Percentiles rank a stretch among this genome's conserved stretches.
phyloP scores from a whole-genome alignment of 371 early-diverging fungal species.

The Dinochytrium kinnereticum region DNA sequence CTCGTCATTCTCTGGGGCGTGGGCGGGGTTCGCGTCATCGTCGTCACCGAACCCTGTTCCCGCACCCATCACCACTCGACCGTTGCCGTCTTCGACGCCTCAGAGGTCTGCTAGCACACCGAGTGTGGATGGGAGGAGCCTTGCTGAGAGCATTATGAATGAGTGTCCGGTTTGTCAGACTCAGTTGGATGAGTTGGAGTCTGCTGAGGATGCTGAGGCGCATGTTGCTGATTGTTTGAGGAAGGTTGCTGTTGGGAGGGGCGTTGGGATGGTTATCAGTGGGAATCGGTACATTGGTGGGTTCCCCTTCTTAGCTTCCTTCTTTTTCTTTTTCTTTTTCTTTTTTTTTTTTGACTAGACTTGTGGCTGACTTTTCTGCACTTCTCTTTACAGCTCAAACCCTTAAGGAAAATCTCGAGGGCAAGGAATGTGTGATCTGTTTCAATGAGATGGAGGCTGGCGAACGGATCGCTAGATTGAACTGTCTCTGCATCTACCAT shows the following conservation, averaged over 20 bases:
- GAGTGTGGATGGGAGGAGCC: neutral
- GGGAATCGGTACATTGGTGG: conserved; percentile 74
- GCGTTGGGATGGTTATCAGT: conserved; percentile 50
- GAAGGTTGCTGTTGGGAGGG: conserved; percentile 10
- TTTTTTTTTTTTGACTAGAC: conserved; percentile 16
- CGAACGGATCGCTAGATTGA: conserved; percentile 78
- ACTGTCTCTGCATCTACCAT: conserved; percentile 89
- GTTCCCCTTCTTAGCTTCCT: conserved; percentile 12
- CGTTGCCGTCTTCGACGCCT: neutral
- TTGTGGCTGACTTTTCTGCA: neutral
- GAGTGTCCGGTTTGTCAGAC: conserved; percentile 84
- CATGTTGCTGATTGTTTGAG: conserved; percentile 78
- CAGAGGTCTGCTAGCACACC: neutral
- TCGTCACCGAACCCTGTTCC: conserved; percentile 2
- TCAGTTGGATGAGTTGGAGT: conserved; percentile 46
- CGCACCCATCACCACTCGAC: neutral
- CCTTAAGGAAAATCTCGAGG: conserved; percentile 31
- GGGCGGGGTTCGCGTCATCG: conserved; percentile 10
- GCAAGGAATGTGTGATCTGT: conserved; percentile 85
- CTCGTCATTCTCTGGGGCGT: neutral
- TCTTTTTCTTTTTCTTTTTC: neutral
- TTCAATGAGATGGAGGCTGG: conserved; percentile 75
- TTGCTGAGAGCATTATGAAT: conserved; percentile 57
- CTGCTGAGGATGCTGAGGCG: conserved; percentile 53
- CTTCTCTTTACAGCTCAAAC: conserved; percentile 32